Evolutionary conservation across 2,329 filamentous ascomycete genomes (phyloP).

Genomic region (Botrytis fragariae): DNA sequence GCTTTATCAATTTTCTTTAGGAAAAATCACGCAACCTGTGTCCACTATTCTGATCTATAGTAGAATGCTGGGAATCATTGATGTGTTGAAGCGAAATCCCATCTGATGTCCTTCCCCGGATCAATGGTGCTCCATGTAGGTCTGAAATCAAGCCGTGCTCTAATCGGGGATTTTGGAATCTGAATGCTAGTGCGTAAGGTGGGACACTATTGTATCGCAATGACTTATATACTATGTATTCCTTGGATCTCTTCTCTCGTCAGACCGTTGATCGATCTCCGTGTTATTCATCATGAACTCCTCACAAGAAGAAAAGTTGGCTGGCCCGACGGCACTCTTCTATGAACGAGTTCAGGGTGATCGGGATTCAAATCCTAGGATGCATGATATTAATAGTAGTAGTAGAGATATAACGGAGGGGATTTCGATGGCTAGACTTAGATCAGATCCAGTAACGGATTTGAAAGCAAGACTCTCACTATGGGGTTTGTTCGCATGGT

Average conservation of each 20-base stretch:
- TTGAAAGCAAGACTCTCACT: not conserved
- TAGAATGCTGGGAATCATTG: not conserved
- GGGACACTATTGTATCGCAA: not conserved
- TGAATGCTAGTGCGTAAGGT: not conserved
- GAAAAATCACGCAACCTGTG: not conserved
- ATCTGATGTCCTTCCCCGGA: not conserved
- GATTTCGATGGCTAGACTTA: not conserved
- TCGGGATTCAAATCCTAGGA: not conserved
- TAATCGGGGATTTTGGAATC: not conserved
- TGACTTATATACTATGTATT: slow-evolving; percentile 6
- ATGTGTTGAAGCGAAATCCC: not conserved
- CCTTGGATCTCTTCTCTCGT: not conserved
- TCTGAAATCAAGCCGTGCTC: not conserved
- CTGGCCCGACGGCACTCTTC: not conserved
- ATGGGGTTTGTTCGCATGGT: slow-evolving; percentile 3
- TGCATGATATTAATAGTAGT: not conserved
- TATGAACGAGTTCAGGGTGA: not conserved
- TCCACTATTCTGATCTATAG: not conserved
- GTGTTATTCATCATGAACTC: not conserved
- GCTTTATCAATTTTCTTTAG: too few relatives aligned
- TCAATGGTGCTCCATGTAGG: slow-evolving; percentile 4
- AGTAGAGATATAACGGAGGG: not conserved
- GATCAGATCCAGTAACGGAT: not conserved
- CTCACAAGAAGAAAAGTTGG: not conserved
- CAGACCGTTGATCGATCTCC: not conserved